phyloP scores from a whole-genome alignment of 2,329 filamentous ascomycete species.

The Penicillium sclerotigenum region DNA sequence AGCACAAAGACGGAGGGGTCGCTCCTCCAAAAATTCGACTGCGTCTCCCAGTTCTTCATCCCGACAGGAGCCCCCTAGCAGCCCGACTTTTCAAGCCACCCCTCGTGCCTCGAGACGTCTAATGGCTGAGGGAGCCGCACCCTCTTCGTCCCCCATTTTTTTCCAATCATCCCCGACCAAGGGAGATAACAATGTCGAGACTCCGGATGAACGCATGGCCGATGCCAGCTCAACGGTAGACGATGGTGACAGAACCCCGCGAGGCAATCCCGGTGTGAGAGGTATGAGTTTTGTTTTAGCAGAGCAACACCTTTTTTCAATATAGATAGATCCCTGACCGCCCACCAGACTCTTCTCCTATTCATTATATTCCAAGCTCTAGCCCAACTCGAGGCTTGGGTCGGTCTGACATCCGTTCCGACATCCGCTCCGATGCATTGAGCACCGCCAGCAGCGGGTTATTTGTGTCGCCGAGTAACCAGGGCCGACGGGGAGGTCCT shows the following conservation, averaged over 20 bases:
- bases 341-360: conserved; percentile 77
- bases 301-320: neutral
- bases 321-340: conserved; percentile 17
- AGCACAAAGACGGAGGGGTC: conserved; percentile 41
- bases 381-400: conserved; percentile 63
- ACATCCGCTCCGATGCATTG: conserved; percentile 66
- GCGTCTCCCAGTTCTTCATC: conserved; percentile 36
- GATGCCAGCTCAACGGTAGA: conserved; percentile 50
- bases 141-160: conserved; percentile 77
- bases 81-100: conserved; percentile 41
- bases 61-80: conserved; percentile 35
- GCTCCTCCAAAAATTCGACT: conserved; percentile 40
- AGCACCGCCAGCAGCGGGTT: conserved; percentile 84
- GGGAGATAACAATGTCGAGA: conserved; percentile 40
- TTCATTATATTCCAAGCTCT: conserved; percentile 86
- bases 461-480: conserved; percentile 66
- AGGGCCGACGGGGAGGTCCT: conserved; percentile 53
- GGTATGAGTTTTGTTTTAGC: conserved; percentile 30
- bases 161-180: conserved; percentile 62
- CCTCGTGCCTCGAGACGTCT: conserved; percentile 47
- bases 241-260: conserved; percentile 45
- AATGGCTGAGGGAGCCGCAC: conserved; percentile 39
- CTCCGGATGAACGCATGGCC: conserved; percentile 42
- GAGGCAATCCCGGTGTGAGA: conserved; percentile 38
- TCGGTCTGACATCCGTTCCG: conserved; percentile 47